Evolutionary conservation across 2,329 filamentous ascomycete genomes (phyloP), one percentile per base, ranked within the genome.

Genomic region (Pyrenophora graminea): DNA sequence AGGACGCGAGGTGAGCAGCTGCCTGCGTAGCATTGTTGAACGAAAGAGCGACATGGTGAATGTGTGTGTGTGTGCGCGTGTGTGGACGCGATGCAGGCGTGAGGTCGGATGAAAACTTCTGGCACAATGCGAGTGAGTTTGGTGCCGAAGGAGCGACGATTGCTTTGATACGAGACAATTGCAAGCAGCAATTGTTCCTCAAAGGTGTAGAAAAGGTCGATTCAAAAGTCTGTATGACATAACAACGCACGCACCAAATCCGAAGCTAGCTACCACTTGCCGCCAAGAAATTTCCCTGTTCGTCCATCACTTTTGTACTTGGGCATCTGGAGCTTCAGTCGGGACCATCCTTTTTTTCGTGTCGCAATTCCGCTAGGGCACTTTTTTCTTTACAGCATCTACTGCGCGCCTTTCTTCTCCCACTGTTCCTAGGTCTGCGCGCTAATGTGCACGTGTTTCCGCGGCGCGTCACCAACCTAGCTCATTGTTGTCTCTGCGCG

Each of bases 211-310:
- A 27, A 36, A 34, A 21, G 39, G 32, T 19, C 17, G 25, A 34
- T 37, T 23, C 31, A 32, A 55, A 58, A 55, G 40, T 42, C 49
- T 55, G 47, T 47, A 53, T 45, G 45, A 43, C 47, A 46, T 47
- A 50, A 55, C 58, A 51, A 51, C 58, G 58, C 48, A 21, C 19
- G 19, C 19, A 21, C 19, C 19, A 21, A 21, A 21, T 51, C 42
- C 43, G 50, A 56, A 55, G 57, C 57, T 55, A 54, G 52, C 48
- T 50, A 46, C 27, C 56, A 62, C 59, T 49, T 51, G 45, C 53
- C 55, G 57, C 61, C 53, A 61, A 61, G 58, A 48, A 45, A 33
- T 60, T 60, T 66, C 69, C 63, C 69, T 63, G 68, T 70, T 65
- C 58, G 53, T 42, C 49, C 53, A 43, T 58, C 55, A 58, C 57